phyloP scores from a whole-genome alignment of 306 rosid genomes.

The Trifolium pratense region DNA sequence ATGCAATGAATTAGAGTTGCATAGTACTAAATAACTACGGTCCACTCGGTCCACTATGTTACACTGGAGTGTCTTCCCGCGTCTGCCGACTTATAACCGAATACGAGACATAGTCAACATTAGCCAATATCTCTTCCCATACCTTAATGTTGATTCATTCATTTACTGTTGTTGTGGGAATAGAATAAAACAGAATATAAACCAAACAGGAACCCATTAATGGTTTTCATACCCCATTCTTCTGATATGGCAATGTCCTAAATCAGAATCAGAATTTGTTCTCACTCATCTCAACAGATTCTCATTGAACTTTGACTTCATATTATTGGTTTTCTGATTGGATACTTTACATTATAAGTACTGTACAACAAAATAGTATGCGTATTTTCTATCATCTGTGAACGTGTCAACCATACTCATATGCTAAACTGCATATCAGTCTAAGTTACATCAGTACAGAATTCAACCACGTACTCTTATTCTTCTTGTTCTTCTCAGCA shows the following conservation, averaged over 20 bases:
- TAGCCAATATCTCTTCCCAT: not conserved
- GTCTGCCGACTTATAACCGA: too few relatives aligned
- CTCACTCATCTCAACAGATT: not conserved
- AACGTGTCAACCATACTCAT: too few relatives aligned
- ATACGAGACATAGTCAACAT: not conserved
- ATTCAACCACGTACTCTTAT: not conserved
- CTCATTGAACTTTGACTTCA: not conserved
- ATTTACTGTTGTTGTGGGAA: constrained; percentile 8
- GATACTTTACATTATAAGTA: not conserved
- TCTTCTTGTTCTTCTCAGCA: not conserved
- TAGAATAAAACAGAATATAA: not conserved
- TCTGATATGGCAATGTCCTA: constrained; percentile 3
- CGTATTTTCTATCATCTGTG: not conserved
- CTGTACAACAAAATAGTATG: not conserved
- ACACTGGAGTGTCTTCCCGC: not conserved
- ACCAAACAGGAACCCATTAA: not conserved
- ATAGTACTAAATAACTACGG: not conserved
- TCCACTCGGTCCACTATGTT: not conserved
- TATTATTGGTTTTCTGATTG: constrained; percentile 3
- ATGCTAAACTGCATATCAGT: too few relatives aligned
- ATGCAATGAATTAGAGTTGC: not conserved
- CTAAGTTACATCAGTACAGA: too few relatives aligned
- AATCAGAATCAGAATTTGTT: constrained; percentile 3
- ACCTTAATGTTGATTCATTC: not conserved
- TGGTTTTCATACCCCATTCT: not conserved